Percentiles rank a stretch among this genome's conserved stretches.
Conservation (phyloP, 108 stramenopile species). For the Skeletonema tropicum region DNA sequence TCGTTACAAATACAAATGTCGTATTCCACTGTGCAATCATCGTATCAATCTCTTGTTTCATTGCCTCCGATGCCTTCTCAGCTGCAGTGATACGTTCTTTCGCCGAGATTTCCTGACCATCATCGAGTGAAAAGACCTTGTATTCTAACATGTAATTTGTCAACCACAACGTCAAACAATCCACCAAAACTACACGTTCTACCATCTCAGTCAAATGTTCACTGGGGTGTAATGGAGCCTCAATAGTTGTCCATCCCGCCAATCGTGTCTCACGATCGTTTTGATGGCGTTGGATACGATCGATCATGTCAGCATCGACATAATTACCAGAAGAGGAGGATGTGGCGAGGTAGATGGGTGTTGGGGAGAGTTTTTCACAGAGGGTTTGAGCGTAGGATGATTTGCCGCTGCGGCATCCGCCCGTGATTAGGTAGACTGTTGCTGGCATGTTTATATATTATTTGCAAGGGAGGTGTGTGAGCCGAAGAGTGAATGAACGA, state of each 20-base stretch:
- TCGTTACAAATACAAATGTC: slow-evolving; percentile 62
- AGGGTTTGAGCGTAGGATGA: slow-evolving; percentile 55
- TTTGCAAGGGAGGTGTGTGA: no score
- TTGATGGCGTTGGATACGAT: slow-evolving; percentile 55
- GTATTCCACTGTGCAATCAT: slow-evolving; percentile 51
- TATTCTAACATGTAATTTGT: slow-evolving; percentile 60
- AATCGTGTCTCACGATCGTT: slow-evolving; percentile 29
- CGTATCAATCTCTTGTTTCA: slow-evolving; percentile 55
- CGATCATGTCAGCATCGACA: slow-evolving; percentile 46
- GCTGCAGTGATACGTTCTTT: slow-evolving; percentile 16
- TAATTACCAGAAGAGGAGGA: slow-evolving; percentile 18
- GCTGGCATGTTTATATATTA: slow-evolving; percentile 59
- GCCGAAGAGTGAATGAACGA: no score
- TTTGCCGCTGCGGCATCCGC: slow-evolving; percentile 61
- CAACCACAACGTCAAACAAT: slow-evolving; percentile 65
- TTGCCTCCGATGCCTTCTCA: slow-evolving; percentile 20
- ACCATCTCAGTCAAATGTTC: slow-evolving; percentile 36
- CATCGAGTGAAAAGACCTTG: slow-evolving; percentile 38
- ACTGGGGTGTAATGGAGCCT: slow-evolving; percentile 53
- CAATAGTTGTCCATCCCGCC: slow-evolving; percentile 54
- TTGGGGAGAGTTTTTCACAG: slow-evolving; percentile 45
- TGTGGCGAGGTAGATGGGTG: slow-evolving; percentile 63
- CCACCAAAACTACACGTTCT: slow-evolving; percentile 55
- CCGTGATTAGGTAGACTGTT: slow-evolving; percentile 63
- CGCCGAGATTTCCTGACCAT: slow-evolving; percentile 2